phyloP scores from a whole-genome alignment of 306 rosid species.

The Geum urbanum region DNA sequence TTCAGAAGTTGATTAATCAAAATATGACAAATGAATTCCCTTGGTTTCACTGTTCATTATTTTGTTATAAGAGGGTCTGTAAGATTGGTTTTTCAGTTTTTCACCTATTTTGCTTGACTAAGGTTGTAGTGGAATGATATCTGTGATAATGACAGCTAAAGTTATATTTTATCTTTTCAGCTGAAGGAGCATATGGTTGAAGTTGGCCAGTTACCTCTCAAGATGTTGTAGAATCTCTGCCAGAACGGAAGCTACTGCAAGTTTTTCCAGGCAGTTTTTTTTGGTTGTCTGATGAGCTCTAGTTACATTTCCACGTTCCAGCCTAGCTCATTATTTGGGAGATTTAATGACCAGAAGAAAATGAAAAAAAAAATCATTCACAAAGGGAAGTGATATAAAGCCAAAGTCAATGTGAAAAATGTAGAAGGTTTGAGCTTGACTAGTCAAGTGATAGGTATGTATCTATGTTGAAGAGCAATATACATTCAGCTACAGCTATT shows the following conservation, averaged over 20 bases:
- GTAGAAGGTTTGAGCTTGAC: not conserved
- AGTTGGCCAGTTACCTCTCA: not conserved
- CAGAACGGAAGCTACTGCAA: not conserved
- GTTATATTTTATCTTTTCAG: not conserved
- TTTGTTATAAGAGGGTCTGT: not conserved
- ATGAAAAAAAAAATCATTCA: not conserved
- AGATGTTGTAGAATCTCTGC: not conserved
- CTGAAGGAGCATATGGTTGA: not conserved
- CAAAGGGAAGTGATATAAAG: not conserved
- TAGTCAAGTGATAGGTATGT: constrained; percentile 1
- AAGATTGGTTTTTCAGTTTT: not conserved
- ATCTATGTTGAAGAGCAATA: not conserved
- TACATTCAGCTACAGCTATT: not conserved
- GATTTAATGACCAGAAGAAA: not conserved
- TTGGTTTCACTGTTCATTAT: not conserved
- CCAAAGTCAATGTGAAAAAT: not conserved
- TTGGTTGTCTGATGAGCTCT: not conserved
- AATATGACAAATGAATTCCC: not conserved
- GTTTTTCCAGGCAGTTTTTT: not conserved
- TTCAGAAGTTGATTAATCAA: too few species aligned
- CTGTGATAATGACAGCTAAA: not conserved
- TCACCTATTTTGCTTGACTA: not conserved
- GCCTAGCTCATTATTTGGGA: not conserved
- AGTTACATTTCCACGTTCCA: not conserved
- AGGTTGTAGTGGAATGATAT: not conserved